Evolutionary conservation across 768 basidiomycete species (phyloP), one percentile per base, ranked within the genome.

Genomic region (Pholiota microspora): DNA sequence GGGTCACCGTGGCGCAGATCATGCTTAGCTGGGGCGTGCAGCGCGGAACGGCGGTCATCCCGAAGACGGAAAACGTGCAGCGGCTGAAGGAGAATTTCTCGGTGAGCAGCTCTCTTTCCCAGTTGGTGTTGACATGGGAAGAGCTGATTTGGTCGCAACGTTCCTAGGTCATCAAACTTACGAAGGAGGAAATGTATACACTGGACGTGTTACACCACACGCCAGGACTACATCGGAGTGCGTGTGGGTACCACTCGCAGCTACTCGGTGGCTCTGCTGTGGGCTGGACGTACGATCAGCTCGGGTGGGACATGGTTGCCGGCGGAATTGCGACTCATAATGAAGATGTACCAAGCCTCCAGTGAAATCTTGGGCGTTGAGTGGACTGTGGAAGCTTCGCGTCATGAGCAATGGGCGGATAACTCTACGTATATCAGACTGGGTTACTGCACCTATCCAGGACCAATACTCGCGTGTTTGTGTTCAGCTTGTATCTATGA

Each of bases 21-120:
- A 25, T 51, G n/a, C 36, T 51, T 1, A 51, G 50, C 25, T 51
- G 50, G 50, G 50, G 50, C 7, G 50, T 51, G 9, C 50, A 51
- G 10, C 24, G 50, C 4, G 50, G 50, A 1, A 51, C 50, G 8
- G 40, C 50, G 16, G 50, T 51, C 8, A 51, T 51, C 2, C 50
- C 50, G 2, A 51, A 51, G 38, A 51, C 50, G 3, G 50, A 21
- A 18, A 51, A 28, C 38, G n/a, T 28, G 2, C 38, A 29, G 9
- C 50, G 36, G 16, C 38, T 51, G 18, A 51, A 42, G 27, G 50
- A 51, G 15, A 51, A 51, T n/a, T 24, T 51, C 38, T 13, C 50
- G 2, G 36, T 51, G 23, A 40, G 50, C 16, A n/a, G 12, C 18
- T 7, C 28, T 38, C 2, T 16, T 21, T 40, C 24, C 38, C 3